These are phyloP conservation scores for Coniella vitis DNA, from an alignment of 2,329 filamentous ascomycete genomes.

Conservation along the genomic window DNA sequence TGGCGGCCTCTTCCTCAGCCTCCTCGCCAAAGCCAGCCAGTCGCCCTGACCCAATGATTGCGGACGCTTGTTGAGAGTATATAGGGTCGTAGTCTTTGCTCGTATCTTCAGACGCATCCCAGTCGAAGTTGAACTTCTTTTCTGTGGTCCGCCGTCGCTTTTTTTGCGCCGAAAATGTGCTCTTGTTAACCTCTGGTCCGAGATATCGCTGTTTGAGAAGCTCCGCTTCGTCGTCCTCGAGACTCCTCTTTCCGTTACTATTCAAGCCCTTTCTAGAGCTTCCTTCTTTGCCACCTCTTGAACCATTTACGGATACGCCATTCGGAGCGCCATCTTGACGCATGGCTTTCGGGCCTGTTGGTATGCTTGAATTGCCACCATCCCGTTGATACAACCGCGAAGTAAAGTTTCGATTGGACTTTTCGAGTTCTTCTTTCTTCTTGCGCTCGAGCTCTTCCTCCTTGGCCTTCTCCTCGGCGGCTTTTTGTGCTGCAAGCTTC, in stretches of 20 bases:
- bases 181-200: constrained; percentile 77
- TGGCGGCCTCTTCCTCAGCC: constrained; percentile 46
- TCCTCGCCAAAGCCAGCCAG: constrained; percentile 48
- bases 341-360: constrained; percentile 68
- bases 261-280: constrained; percentile 28
- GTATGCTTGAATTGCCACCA: constrained; percentile 35
- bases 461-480: constrained; percentile 50
- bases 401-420: constrained; percentile 19
- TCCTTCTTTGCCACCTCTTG: constrained; percentile 5
- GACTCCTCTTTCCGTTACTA: constrained; percentile 32
- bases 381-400: constrained; percentile 21
- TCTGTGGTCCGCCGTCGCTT: constrained; percentile 89
- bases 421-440: constrained; percentile 18
- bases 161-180: constrained; percentile 89
- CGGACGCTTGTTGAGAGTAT: constrained; percentile 62
- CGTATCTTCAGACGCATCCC: constrained; percentile 93
- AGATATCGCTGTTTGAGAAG: constrained; percentile 79
- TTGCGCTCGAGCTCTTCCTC: constrained; percentile 54
- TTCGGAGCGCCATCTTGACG: constrained; percentile 28
- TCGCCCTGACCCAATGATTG: constrained; percentile 43
- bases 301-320: constrained; percentile 21
- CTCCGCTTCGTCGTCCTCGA: constrained; percentile 63
- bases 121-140: constrained; percentile 98
- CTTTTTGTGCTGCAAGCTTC: constrained; percentile 70
- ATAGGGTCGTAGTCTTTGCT: constrained; percentile 75